Base-by-base conservation (phyloP, 805 yeast species). In the Candida tallmaniae region DNA sequence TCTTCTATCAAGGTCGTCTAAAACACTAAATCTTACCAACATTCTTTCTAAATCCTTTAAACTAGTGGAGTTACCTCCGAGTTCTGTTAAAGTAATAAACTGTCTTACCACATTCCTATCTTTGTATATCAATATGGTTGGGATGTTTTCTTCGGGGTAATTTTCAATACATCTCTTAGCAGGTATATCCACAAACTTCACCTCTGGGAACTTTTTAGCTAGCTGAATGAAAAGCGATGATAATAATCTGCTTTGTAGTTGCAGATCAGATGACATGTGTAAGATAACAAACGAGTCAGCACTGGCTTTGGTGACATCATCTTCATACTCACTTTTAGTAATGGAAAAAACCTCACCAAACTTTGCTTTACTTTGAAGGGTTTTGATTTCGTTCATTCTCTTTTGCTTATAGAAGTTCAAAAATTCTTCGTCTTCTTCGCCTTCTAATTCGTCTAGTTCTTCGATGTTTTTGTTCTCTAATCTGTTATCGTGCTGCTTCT, bases 381-480 rank as follows among this genome's bases (percentile, higher is more conserved):
- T 69, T 45, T 75, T 68, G 42, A 93, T 60, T 54, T 90, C 94
- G n/a, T 69, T 73, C 54, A 90, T 62, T 43, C 97, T 70, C 53
- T 84, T 82, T 42, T 72, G 73, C 45, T 87, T 80, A 58, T 93
- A 93, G 42, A 66, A 63, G 40, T 83, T 78, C 40, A 93, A 61
- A 48, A 90, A 90, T 6, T 86, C 97, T 46, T 88, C 97, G 46
- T 86, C 94, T 50, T 90, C 97, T 27, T 87, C 95, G 47, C 82
- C 96, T 55, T 90, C 97, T 27, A 89, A 60, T 41, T 73, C 96
- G 36, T 83, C 95, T 31, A 93, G 66, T 53, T 88, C 97, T 23
- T 83, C 86, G 17, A 90, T 50, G 42, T 79, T 79, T 51, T 82
- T 78, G 42, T 72, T 75, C 42, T 87, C 96, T 17, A 89, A 67